Percentiles rank a stretch among this genome's conserved stretches.
These are phyloP conservation scores for Torulaspora quercuum DNA, from an alignment of 805 yeast species.

Conservation along the genomic window DNA sequence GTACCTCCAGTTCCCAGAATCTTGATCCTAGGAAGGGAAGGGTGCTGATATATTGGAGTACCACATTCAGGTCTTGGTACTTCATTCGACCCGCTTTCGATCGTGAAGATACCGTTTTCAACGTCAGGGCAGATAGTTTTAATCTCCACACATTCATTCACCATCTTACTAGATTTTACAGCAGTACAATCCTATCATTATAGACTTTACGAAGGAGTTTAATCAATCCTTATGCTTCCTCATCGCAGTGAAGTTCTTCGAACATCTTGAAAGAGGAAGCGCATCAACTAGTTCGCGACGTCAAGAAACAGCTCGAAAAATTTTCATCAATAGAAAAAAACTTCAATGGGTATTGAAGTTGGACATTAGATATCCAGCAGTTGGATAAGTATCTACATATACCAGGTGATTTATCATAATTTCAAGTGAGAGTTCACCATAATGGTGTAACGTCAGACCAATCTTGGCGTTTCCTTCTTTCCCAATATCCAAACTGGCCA, in stretches of 20 bases:
- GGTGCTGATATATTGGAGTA: constrained; percentile 11
- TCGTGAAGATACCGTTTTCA: constrained; percentile 32
- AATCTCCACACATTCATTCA: constrained; percentile 30
- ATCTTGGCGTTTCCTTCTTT: constrained; percentile 57
- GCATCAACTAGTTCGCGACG: constrained; percentile 4
- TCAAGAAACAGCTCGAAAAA: no score
- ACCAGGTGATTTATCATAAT: no score
- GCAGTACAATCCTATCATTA: no score
- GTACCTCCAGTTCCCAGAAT: constrained; percentile 60
- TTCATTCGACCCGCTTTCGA: constrained; percentile 19
- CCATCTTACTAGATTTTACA: no score
- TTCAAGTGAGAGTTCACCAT: constrained; percentile 59
- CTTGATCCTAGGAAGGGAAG: constrained; percentile 40
- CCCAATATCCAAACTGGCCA: constrained; percentile 76
- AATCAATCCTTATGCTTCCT: no score
- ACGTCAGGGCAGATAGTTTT: constrained; percentile 36
- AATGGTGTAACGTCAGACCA: constrained; percentile 56
- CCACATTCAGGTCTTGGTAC: constrained; percentile 8
- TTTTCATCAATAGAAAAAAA: no score
- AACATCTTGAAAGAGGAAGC: no score
- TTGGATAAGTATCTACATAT: no score
- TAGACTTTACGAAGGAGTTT: no score
- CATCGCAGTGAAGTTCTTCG: no score
- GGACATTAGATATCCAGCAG: no score
- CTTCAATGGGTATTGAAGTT: no score